Conservation (phyloP, 176 grass and related monocot species). For the Stipa capillata region DNA sequence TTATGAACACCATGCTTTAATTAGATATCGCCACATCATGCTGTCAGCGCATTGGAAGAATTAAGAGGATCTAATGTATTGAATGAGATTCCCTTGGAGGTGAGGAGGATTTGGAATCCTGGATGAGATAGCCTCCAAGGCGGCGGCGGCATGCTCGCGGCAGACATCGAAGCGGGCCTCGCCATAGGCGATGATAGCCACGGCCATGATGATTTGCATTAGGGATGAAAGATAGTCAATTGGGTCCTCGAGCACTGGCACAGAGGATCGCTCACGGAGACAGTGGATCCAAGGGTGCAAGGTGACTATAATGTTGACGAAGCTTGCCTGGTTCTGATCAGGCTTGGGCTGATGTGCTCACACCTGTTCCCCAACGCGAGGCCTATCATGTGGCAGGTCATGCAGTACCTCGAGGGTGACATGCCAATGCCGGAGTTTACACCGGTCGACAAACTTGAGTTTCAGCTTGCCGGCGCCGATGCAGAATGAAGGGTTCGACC, state of each 20-base stretch:
- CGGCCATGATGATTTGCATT: too few relatives aligned
- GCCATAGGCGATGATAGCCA: too few relatives aligned
- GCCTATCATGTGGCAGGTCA: conserved; percentile 20
- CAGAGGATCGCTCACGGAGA: neutral
- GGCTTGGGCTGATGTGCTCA: conserved; percentile 3
- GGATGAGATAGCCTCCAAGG: too few relatives aligned
- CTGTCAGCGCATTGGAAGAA: too few relatives aligned
- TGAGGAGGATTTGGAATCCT: too few relatives aligned
- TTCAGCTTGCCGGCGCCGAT: neutral
- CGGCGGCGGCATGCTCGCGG: too few relatives aligned
- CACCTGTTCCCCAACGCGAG: neutral
- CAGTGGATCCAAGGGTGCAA: neutral
- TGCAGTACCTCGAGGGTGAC: conserved; percentile 22
- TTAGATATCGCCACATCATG: too few relatives aligned
- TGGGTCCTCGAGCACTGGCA: conserved; percentile 9
- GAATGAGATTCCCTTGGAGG: too few relatives aligned
- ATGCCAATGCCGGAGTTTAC: neutral
- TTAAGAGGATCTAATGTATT: too few relatives aligned
- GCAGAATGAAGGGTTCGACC: conserved; percentile 5
- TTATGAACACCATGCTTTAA: too few relatives aligned
- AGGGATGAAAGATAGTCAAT: neutral
- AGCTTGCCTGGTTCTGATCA: neutral
- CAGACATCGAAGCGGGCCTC: too few relatives aligned
- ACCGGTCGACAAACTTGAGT: neutral
- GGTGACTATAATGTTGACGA: neutral